A percentile compares a stretch with the other conserved stretches of the same genome.
phyloP scores from a whole-genome alignment of 176 grass and related monocot species.

The Miscanthus lutarioriparius region DNA sequence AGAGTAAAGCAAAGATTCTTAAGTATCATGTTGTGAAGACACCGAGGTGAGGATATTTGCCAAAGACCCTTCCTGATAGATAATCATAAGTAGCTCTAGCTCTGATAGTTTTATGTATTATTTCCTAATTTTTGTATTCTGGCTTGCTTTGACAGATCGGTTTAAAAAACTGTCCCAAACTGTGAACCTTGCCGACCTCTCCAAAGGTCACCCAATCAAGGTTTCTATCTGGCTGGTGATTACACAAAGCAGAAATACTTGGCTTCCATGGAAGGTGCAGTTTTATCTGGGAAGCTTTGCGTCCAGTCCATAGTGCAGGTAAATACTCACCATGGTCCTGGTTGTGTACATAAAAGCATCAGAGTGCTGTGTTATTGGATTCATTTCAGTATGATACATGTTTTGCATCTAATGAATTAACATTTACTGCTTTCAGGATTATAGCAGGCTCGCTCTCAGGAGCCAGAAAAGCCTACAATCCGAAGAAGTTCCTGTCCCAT shows the following conservation, averaged over 20 bases:
- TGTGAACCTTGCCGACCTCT: constrained; percentile 85
- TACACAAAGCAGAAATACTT: constrained; percentile 99
- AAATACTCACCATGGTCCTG: constrained; percentile 3
- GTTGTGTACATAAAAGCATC: background rate
- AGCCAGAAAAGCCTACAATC: constrained; percentile 39
- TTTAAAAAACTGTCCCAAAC: constrained; percentile 91
- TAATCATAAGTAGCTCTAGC: background rate
- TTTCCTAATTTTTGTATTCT: background rate
- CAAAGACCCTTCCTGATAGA: background rate
- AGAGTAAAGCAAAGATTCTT: constrained; percentile 88
- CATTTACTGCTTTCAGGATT: constrained; percentile 59
- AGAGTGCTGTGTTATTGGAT: background rate
- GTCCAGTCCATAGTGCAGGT: constrained; percentile 89
- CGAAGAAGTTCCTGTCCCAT: constrained; percentile 52
- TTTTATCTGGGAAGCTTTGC: constrained; percentile 86
- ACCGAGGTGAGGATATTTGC: constrained; percentile 59
- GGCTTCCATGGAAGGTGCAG: constrained; percentile 97
- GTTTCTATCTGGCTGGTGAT: constrained; percentile 86
- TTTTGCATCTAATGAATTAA: constrained; percentile 5
- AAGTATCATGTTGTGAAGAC: constrained; percentile 96
- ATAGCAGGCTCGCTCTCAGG: constrained; percentile 46
- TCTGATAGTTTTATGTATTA: background rate
- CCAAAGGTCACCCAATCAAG: constrained; percentile 92
- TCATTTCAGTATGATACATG: background rate
- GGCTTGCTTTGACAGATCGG: constrained; percentile 59